Conservation (phyloP, 441 rosid genomes). For the Erodium trifolium region DNA sequence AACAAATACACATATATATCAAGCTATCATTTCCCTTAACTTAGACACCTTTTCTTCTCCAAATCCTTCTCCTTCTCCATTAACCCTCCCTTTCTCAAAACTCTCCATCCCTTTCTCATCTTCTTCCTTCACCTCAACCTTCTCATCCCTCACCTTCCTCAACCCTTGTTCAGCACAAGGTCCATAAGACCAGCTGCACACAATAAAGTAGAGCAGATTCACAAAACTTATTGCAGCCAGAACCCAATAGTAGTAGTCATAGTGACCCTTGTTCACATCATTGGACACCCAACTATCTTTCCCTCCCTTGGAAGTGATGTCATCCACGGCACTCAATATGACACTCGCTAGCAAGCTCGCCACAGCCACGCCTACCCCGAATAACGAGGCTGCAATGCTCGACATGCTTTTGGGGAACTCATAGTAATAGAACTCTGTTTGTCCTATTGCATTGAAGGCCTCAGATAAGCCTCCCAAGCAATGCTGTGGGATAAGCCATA, state of each 20-base stretch:
- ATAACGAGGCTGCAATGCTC: slow-evolving; percentile 57
- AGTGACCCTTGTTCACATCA: slow-evolving; percentile 62
- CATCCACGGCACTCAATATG: slow-evolving; percentile 37
- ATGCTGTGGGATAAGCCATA: slow-evolving; percentile 80
- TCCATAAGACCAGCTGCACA: slow-evolving; percentile 73
- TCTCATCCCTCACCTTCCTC: slow-evolving; percentile 8
- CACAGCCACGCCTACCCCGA: slow-evolving; percentile 67
- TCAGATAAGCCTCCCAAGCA: slow-evolving; percentile 64
- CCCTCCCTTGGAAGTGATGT: slow-evolving; percentile 39
- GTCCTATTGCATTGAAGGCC: slow-evolving; percentile 71
- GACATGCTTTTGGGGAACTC: slow-evolving; percentile 91
- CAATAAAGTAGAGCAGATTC: slow-evolving; percentile 54
- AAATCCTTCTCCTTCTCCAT: background rate
- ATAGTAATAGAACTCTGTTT: slow-evolving; percentile 70
- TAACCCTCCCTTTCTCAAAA: background rate
- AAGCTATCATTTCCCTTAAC: slow-evolving; percentile 1
- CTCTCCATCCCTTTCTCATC: background rate
- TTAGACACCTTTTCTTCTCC: background rate
- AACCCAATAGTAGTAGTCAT: slow-evolving; percentile 71
- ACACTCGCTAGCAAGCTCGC: slow-evolving; percentile 59
- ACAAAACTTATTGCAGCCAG: slow-evolving; percentile 48
- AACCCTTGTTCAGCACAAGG: slow-evolving; percentile 22
- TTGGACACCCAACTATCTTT: slow-evolving; percentile 58
- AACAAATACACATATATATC: background rate
- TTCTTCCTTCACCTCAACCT: background rate